Base-by-base conservation (phyloP, 768 basidiomycete genomes). In the Pleurotus sapidus region DNA sequence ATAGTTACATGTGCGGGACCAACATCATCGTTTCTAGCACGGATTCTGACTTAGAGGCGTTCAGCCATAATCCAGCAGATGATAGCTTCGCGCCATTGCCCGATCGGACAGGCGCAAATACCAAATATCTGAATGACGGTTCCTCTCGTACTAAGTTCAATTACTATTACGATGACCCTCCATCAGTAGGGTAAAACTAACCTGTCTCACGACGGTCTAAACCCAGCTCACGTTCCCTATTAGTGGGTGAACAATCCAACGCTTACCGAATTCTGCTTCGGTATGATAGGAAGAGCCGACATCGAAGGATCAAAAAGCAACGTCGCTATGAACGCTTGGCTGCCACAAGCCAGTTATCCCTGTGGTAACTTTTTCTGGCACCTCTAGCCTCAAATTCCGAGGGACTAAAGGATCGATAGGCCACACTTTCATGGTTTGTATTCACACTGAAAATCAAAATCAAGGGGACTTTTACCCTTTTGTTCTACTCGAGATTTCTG, bases 51-150 rank as follows among this genome's bases (percentile, higher is more conserved):
- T 86, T 86, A 86, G 85, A 87, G 85, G 85, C 83, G 79, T 87
- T 87, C 84, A 87, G 86, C 82, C 85, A 86, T 87, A 86, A 87
- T 85, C 86, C 84, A 83, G 81, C 85, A 81, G 83, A 84, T 85
- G 84, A 82, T 86, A 86, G 84, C 84, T 85, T 86, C 82, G 81
- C 82, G 73, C 79, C 84, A 85, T 82, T 85, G 85, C 82, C 84
- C 83, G 78, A 81, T 86, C 82, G 80, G 84, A 85, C 84, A 85
- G 83, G 77, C 72, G 81, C 84, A 86, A 84, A 85, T 84, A 86
- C 85, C 85, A 86, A 86, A 81, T 86, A n/a, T n/a, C n/a, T n/a
- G n/a, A n/a, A n/a, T n/a, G n/a, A n/a, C n/a, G n/a, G n/a, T n/a
- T n/a, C n/a, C n/a, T n/a, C n/a, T n/a, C n/a, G n/a, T n/a, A n/a